Base-by-base conservation (phyloP, 2,329 filamentous ascomycete species). In the Colletotrichum chlorophyti region DNA sequence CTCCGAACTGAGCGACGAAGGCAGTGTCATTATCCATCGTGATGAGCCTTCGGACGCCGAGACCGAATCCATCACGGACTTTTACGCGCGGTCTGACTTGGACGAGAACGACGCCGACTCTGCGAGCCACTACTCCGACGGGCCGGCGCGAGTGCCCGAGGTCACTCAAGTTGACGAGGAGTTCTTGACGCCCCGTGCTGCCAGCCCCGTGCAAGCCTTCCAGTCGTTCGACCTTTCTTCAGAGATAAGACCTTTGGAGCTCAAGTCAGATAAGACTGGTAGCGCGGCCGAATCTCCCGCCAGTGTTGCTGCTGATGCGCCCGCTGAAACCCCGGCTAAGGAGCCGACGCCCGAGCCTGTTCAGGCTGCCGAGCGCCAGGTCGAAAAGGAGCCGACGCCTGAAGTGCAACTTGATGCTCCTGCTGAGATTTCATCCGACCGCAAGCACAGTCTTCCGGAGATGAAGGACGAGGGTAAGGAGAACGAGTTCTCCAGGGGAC, bases 21-120 rank as follows among this genome's bases (percentile, higher is more conserved):
- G 79, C 23, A 87, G 86, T 58, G 81, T 89, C 50, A 81, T 89
- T 43, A 87, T 93, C 68, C 91, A 89, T 65, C 79, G 86, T 35
- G 82, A 89, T 67, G 83, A 88, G 21, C 83, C 88, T 41, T 79
- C 83, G 24, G 81, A 83, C 10, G 76, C 83, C 12, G 87, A 91
- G 68, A 78, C 89, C 41, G 90, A 90, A 65, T 80, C 82, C 8
- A 86, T 91, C 53, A 82, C 88, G 8, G 88, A 91, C 61, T 82
- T 89, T 64, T 88, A 89, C 65, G 83, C 82, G 59, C 77, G 79
- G 62, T 72, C 81, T 59, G 79, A 82, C 43, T 79, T 80, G 34
- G 78, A 82, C 26, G 77, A 79, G 41, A 68, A 71, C 49, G 77
- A 81, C 52, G 76, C 83, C 54, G 78, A 81, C 31, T 82, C 78